Evolutionary conservation across 1,139 yeast species (phyloP), one percentile per base, ranked within the genome.

Genomic region (Scheffersomyces segobiensis): DNA sequence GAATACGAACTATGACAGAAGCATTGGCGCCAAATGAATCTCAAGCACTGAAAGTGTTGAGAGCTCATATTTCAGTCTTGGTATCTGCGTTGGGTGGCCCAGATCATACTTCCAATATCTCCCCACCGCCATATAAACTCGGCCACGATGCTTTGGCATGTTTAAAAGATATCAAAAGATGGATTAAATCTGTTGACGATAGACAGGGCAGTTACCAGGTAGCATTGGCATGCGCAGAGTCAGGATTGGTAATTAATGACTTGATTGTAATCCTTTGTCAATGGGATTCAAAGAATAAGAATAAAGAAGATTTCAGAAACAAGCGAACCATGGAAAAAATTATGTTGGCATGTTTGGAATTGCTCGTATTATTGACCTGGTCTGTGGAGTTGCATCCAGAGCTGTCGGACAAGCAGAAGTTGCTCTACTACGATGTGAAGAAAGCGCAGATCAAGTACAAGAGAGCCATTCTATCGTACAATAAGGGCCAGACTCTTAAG

Each of bases 101-200:
- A 0, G 97, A 91, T 70, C 81, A 86, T 56, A 73, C 89, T 0
- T 69, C 79, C 3, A 68, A 80, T 0, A 65, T 69, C 3, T 62
- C 70, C 2, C 80, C 79, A 0, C 76, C 79, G 3, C 87, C 88
- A 0, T 95, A 95, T 68, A 86, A 85, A 62, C 80, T 93, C 2
- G 99, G 99, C 12, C 93, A 89, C 63, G 98, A 95, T 69, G 97
- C 98, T 1, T 75, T 91, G 60, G 93, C 93, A 0, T 92, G 98
- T 72, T 76, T 95, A 48, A 89, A 91, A 65, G 99, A 95, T 74
- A 74, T 95, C 61, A 92, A 91, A 70, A 81, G 90, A 64, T 93
- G 98, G 97, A 83, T 95, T 57, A 86, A 86, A 63, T 81, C 89
- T 0, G 95, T 91, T 55, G 99, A 95, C 70, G 96, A 91, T 60